Conservation (phyloP, 129 eudicot genomes). For the Arctium minus region DNA sequence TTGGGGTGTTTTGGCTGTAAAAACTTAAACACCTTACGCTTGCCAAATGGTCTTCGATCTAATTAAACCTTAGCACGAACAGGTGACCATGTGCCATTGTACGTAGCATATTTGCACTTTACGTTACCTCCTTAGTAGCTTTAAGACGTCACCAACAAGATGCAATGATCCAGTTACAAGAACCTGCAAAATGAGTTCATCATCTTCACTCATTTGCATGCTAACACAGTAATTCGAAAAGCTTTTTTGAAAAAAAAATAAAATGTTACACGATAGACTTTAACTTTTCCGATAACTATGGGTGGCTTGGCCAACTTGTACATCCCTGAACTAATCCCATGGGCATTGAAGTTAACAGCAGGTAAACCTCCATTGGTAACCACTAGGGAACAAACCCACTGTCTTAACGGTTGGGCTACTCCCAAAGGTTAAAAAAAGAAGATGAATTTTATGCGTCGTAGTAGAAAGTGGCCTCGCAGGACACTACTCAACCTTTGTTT, state of each 20-base stretch:
- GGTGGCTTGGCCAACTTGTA: neutral
- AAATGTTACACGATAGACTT: neutral
- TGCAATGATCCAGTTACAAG: slow-evolving; percentile 90
- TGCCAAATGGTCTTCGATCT: neutral
- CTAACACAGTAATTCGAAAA: neutral
- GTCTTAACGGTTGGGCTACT: too few species aligned
- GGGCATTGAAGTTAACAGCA: too few species aligned
- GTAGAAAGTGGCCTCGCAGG: neutral
- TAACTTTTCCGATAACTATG: too few species aligned
- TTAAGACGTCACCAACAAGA: slow-evolving; percentile 88
- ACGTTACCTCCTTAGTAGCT: slow-evolving; percentile 54
- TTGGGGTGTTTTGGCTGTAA: too few species aligned
- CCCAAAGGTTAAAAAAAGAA: too few species aligned
- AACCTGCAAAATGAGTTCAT: slow-evolving; percentile 40
- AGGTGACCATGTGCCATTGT: neutral
- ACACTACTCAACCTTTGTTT: too few species aligned
- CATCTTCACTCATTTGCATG: neutral
- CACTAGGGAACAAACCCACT: too few species aligned
- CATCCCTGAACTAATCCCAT: neutral
- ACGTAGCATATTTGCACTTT: neutral
- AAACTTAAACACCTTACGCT: neutral
- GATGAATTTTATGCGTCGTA: neutral
- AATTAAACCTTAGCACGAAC: neutral
- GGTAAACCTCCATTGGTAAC: too few species aligned
- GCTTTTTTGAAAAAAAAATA: neutral